Base-by-base conservation (phyloP, 1,284 basidiomycete species). In the Schizophyllum commune region DNA sequence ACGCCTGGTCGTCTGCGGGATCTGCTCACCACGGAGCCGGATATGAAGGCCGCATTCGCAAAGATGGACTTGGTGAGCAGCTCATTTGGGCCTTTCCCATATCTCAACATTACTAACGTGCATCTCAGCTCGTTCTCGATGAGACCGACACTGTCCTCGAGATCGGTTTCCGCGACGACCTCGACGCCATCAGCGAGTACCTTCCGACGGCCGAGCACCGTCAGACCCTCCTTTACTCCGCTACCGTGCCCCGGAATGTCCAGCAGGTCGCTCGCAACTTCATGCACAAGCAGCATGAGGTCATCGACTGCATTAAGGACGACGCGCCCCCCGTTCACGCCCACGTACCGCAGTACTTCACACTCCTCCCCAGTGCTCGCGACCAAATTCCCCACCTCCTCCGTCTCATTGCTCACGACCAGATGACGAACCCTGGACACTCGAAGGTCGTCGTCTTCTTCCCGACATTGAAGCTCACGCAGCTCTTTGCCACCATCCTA, bases 141-240 rank as follows among this genome's bases (percentile, higher is more conserved):
- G 96, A 98, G 75, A 95, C 95, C 9, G 97, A 99, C 73, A 96
- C 93, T 0, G 81, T 98, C 13, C 81, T 99, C 53, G 95, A 98
- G 66, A 93, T 98, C 89, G 96, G 96, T 66, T 99, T 99, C 85
- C 84, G 91, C 8, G 85, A 91, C 55, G 95, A 97, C 66, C 86
- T 99, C 55, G 84, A 93, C 51, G 83, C 81, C 1, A 95, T 98
- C 68, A 76, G 84, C 34, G 68, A 77, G 1, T 80, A 81, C 66
- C 78, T 98, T n/a, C 92, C 92, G 17, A 75, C 78, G 34, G 72
- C 78, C 1, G 82, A 85, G 0, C 73, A 86, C 61, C 85, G 96
- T 20, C 93, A 96, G 71, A 98, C 95, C 0, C 91, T 98, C 79
- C 80, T 99, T 64, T 97, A 98, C 77, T 96, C 92, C n/a, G 96